A percentile compares a stretch with the other conserved stretches of the same genome.
Conservation (phyloP, 176 grass and related monocot genomes). For the Neostapfia colusana region DNA sequence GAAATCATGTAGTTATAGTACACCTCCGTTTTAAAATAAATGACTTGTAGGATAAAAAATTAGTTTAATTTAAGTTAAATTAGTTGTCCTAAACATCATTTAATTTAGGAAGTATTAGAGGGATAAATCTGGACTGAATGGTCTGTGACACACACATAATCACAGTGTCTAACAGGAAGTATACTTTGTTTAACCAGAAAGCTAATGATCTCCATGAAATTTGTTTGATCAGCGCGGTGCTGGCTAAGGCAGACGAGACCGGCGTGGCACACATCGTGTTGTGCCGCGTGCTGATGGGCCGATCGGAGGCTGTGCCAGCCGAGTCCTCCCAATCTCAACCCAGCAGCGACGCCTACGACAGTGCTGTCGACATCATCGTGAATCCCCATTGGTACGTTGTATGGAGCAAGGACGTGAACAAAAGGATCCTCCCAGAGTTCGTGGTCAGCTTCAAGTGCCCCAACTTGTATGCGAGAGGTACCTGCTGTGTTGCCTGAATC, state of each 20-base stretch:
- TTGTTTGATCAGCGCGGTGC: slow-evolving; percentile 50
- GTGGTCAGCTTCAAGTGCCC: slow-evolving; percentile 76
- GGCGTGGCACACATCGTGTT: slow-evolving; percentile 75
- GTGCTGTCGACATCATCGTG: slow-evolving; percentile 58
- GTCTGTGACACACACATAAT: no score
- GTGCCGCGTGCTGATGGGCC: slow-evolving; percentile 77
- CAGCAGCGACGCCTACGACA: slow-evolving; percentile 63
- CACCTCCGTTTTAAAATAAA: no score
- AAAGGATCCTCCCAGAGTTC: slow-evolving; percentile 72
- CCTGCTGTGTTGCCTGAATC: slow-evolving; percentile 16
- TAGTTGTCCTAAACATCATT: no score
- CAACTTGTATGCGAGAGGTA: slow-evolving; percentile 22
- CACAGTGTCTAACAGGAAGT: no score
- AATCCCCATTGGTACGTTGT: slow-evolving; percentile 78
- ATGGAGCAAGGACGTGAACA: slow-evolving; percentile 80
- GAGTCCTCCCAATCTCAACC: slow-evolving; percentile 58
- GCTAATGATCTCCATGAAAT: slow-evolving; percentile 8
- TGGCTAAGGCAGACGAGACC: slow-evolving; percentile 51
- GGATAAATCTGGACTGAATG: no score
- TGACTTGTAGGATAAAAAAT: no score
- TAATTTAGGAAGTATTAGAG: no score
- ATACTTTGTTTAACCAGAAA: neutral
- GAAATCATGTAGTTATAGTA: neutral
- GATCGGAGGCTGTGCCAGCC: slow-evolving; percentile 48
- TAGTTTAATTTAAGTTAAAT: no score